phyloP scores from a whole-genome alignment of 2,329 filamentous ascomycete species.

The Cercospora sesami region DNA sequence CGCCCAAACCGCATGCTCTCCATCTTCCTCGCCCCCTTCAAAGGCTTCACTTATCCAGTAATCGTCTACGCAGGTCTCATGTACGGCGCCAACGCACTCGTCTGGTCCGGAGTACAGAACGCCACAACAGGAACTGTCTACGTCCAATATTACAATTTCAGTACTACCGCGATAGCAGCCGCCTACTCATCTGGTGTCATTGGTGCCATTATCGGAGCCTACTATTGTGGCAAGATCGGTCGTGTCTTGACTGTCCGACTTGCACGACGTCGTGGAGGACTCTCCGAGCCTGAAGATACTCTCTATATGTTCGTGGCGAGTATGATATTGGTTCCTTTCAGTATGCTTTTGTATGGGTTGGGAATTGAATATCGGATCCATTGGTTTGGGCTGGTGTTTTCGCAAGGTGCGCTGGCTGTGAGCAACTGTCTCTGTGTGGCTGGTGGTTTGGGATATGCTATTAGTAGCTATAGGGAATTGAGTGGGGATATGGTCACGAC shows the following conservation, averaged over 20 bases:
- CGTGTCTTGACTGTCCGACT: conserved; percentile 37
- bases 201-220: conserved; percentile 40
- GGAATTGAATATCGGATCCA: conserved; percentile 49
- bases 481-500: conserved; percentile 48
- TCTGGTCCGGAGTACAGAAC: conserved; percentile 32
- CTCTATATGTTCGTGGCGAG: conserved; percentile 41
- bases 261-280: conserved; percentile 41
- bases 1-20: conserved; percentile 47
- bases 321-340: conserved; percentile 43
- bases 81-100: conserved; percentile 32
- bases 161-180: conserved; percentile 41
- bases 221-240: conserved; percentile 41
- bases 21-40: conserved; percentile 37
- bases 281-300: conserved; percentile 45
- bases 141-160: conserved; percentile 40
- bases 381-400: conserved; percentile 49
- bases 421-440: conserved; percentile 46
- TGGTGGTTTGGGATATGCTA: conserved; percentile 45
- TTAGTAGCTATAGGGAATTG: conserved; percentile 48
- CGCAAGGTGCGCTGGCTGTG: conserved; percentile 49
- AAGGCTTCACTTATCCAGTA: conserved; percentile 30
- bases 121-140: conserved; percentile 39
- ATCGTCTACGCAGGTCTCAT: conserved; percentile 32
- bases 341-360: conserved; percentile 49
- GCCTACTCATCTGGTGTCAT: conserved; percentile 40